A percentile compares a stretch with the other conserved stretches of the same genome.
phyloP scores from a whole-genome alignment of 257 asterid species.

The Fraxinus excelsior region DNA sequence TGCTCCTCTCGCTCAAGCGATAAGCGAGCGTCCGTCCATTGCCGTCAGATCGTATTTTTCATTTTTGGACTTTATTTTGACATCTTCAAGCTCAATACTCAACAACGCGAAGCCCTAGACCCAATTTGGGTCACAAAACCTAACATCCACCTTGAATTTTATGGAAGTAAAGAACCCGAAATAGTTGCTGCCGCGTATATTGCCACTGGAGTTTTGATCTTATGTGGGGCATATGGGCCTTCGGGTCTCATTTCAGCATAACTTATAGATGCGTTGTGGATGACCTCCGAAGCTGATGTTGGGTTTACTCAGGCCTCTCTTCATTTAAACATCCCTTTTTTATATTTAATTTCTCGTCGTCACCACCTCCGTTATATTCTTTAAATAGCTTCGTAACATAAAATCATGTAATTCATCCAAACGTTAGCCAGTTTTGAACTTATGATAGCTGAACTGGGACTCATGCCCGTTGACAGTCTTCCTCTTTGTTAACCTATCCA shows the following conservation, averaged over 20 bases:
- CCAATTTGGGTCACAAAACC: too few species aligned
- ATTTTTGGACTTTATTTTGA: too few species aligned
- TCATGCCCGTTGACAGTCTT: background rate
- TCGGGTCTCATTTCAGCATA: constrained; percentile 75
- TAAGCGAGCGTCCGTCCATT: too few species aligned
- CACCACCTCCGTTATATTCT: background rate
- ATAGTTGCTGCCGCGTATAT: constrained; percentile 67
- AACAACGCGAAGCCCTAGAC: too few species aligned
- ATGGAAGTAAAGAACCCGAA: constrained; percentile 63
- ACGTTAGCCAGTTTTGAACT: background rate
- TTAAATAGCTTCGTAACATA: background rate
- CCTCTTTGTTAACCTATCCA: background rate
- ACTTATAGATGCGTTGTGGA: constrained; percentile 11
- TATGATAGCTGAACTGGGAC: background rate
- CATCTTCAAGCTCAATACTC: too few species aligned
- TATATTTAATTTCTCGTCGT: background rate
- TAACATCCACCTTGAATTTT: constrained; percentile 46
- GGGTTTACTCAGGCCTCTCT: background rate
- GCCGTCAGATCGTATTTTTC: too few species aligned
- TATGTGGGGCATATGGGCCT: too few species aligned
- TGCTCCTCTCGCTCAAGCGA: too few species aligned
- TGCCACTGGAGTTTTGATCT: constrained; percentile 49
- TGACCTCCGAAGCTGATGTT: background rate
- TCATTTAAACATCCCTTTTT: background rate
- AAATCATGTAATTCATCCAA: background rate